Conservation (phyloP, 306 rosid species). For the Senna tora region DNA sequence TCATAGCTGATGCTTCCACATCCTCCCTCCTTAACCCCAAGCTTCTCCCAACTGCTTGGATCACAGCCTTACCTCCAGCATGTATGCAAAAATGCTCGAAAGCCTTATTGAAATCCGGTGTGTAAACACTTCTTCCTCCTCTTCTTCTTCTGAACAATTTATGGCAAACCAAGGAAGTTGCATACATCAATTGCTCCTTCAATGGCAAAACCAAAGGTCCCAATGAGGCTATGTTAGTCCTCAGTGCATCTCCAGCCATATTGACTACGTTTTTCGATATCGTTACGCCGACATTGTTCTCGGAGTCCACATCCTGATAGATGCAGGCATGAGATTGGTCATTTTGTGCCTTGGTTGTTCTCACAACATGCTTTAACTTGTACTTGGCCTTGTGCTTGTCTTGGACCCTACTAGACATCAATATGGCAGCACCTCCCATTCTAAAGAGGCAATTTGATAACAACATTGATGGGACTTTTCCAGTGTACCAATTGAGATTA, state of each 20-base stretch:
- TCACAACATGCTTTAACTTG: constrained; percentile 49
- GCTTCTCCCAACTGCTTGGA: constrained; percentile 50
- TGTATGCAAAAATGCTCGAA: constrained; percentile 71
- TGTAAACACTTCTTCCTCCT: constrained; percentile 38
- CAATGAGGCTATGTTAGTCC: constrained; percentile 49
- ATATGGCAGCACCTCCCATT: constrained; percentile 67
- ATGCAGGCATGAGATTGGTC: constrained; percentile 56
- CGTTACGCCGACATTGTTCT: constrained; percentile 47
- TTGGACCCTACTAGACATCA: constrained; percentile 52
- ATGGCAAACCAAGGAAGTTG: constrained; percentile 36
- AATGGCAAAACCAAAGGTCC: constrained; percentile 64
- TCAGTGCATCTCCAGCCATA: constrained; percentile 59
- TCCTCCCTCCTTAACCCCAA: constrained; percentile 45
- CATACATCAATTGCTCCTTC: constrained; percentile 50
- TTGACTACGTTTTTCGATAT: constrained; percentile 54
- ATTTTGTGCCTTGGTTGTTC: constrained; percentile 64
- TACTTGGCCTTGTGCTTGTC: constrained; percentile 61
- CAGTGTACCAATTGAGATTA: constrained; percentile 57
- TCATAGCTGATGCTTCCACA: constrained; percentile 61
- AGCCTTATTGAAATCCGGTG: constrained; percentile 57
- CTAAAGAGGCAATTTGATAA: constrained; percentile 68
- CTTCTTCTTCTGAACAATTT: constrained; percentile 34
- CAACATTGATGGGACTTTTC: constrained; percentile 61
- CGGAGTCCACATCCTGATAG: constrained; percentile 50
- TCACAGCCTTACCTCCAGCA: constrained; percentile 64